Evolutionary conservation across 2,329 filamentous ascomycete genomes (phyloP).

Genomic region (Neofusicoccum umdonicola): DNA sequence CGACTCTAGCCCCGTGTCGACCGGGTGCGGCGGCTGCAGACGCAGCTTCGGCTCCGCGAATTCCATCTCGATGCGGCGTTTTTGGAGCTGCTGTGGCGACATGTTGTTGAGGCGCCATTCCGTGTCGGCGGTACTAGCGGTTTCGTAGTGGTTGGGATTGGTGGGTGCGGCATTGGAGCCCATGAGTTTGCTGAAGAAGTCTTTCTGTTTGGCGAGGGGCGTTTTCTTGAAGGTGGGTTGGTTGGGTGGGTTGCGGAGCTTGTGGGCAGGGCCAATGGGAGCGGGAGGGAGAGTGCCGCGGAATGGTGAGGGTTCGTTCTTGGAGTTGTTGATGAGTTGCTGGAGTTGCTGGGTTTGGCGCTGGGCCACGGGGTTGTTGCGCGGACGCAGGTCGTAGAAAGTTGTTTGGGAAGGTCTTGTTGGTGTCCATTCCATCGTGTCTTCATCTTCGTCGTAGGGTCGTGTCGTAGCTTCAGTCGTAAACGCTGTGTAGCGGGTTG

Average conservation of each 20-base stretch:
- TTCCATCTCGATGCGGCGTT: slow-evolving; percentile 5
- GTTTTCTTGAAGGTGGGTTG: slow-evolving; percentile 49
- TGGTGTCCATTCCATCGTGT: slow-evolving; percentile 74
- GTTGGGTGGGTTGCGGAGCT: slow-evolving; percentile 61
- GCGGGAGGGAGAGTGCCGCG: slow-evolving; percentile 69
- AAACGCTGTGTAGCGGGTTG: slow-evolving; percentile 22
- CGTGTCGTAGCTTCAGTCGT: slow-evolving; percentile 16
- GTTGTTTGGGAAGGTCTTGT: slow-evolving; percentile 44
- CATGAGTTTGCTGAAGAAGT: slow-evolving; percentile 49
- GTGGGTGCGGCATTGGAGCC: not conserved
- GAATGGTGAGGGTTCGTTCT: slow-evolving; percentile 54
- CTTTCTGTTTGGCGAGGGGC: slow-evolving; percentile 45
- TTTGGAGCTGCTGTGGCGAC: not conserved
- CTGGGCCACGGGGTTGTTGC: not conserved
- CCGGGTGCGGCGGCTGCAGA: slow-evolving; percentile 16
- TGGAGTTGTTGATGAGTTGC: slow-evolving; percentile 25
- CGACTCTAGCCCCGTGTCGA: slow-evolving; percentile 23
- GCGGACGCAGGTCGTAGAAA: slow-evolving; percentile 13
- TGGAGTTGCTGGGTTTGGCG: slow-evolving; percentile 20
- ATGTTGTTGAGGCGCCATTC: slow-evolving; percentile 2
- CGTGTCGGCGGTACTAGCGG: not conserved
- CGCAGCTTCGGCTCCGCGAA: slow-evolving; percentile 9
- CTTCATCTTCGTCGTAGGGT: slow-evolving; percentile 33
- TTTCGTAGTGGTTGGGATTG: not conserved
- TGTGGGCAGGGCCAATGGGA: slow-evolving; percentile 64